phyloP scores from a whole-genome alignment of 1,284 basidiomycete genomes.

The Fomitopsis pinicola region DNA sequence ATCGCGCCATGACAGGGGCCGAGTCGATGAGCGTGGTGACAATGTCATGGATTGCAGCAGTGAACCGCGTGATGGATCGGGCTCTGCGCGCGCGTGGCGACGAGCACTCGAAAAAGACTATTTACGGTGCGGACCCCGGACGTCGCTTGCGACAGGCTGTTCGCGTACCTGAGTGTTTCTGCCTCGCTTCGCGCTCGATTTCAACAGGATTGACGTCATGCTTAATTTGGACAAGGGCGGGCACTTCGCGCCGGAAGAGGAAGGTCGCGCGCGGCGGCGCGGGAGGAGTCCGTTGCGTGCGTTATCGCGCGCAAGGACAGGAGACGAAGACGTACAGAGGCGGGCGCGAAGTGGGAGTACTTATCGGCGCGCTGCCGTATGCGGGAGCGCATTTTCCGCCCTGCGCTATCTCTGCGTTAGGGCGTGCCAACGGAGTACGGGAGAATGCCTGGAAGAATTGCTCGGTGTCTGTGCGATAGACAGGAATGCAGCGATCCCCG shows the following conservation, averaged over 20 bases:
- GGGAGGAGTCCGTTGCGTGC: neutral
- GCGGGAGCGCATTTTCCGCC: neutral
- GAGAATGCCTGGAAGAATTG: neutral
- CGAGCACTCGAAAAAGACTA: neutral
- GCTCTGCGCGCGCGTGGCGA: neutral
- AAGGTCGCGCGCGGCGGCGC: neutral
- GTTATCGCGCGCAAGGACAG: neutral
- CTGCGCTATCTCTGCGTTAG: neutral
- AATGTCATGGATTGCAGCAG: neutral
- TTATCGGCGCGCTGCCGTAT: neutral
- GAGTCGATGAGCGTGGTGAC: neutral
- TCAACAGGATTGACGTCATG: neutral
- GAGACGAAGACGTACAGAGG: neutral
- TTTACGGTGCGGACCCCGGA: neutral
- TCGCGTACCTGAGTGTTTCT: neutral
- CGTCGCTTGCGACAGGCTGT: neutral
- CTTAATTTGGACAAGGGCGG: neutral
- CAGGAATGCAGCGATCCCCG: neutral
- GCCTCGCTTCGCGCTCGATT: neutral
- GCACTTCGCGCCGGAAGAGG: neutral
- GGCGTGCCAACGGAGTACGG: neutral
- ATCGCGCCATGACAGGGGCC: too few relatives aligned
- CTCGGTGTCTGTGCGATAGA: neutral
- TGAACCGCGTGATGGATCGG: neutral
- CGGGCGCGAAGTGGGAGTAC: neutral